Evolutionary conservation across 176 grass and related monocot species (phyloP).

Genomic region (barley (Hordeum vulgare)): MorexV3_pseudomolecules_assembly NC_058519.1:509647213-509647712

Average conservation of each 20-base stretch:
- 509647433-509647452: neutral
- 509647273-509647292: slow-evolving; percentile 64
- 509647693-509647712: neutral
- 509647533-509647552: neutral
- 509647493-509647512: neutral
- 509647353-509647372: neutral
- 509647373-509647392: neutral
- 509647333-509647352: neutral
- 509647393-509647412: too few species aligned
- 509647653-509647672: neutral
- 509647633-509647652: too few species aligned
- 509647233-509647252: slow-evolving; percentile 72
- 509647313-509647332: neutral
- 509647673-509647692: neutral
- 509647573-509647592: neutral
- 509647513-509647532: neutral
- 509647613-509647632: too few species aligned
- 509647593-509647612: neutral
- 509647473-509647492: neutral
- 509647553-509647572: neutral
- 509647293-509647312: slow-evolving; percentile 24
- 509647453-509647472: neutral
- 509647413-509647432: neutral
- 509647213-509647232: slow-evolving; percentile 64
- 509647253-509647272: slow-evolving; percentile 62